phyloP scores from a whole-genome alignment of 1,284 basidiomycete genomes.

The Puccinia hordei region DNA sequence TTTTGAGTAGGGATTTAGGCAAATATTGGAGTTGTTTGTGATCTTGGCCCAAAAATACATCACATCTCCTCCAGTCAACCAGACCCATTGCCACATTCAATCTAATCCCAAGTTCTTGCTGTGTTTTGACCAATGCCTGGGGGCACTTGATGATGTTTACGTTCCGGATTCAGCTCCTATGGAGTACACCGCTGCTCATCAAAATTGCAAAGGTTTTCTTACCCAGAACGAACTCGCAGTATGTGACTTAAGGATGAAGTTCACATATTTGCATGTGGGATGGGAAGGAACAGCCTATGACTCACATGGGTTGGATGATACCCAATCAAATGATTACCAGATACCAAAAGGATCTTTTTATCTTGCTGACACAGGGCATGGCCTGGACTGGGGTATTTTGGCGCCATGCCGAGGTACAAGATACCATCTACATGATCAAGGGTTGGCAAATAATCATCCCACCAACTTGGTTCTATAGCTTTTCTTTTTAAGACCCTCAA shows the following conservation, averaged over 20 bases:
- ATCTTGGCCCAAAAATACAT: background rate
- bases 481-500: background rate
- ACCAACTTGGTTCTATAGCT: too few species aligned
- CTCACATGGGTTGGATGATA: background rate
- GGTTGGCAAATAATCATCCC: background rate
- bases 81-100: background rate
- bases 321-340: background rate
- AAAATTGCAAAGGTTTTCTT: constrained; percentile 5
- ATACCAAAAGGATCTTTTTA: background rate
- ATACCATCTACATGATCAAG: constrained; percentile 13
- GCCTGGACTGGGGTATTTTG: background rate
- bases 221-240: constrained; percentile 6
- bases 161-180: background rate
- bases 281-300: constrained; percentile 12
- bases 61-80: background rate
- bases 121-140: constrained; percentile 1
- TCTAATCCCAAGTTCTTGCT: background rate
- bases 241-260: background rate
- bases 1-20: background rate
- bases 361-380: background rate
- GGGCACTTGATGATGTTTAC: constrained; percentile 4
- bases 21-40: background rate
- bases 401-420: background rate
- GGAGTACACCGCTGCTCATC: background rate
- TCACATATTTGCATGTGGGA: background rate